These are phyloP conservation scores for Suillus hirtellus DNA, from an alignment of 768 basidiomycete species.

Conservation along the genomic window DNA sequence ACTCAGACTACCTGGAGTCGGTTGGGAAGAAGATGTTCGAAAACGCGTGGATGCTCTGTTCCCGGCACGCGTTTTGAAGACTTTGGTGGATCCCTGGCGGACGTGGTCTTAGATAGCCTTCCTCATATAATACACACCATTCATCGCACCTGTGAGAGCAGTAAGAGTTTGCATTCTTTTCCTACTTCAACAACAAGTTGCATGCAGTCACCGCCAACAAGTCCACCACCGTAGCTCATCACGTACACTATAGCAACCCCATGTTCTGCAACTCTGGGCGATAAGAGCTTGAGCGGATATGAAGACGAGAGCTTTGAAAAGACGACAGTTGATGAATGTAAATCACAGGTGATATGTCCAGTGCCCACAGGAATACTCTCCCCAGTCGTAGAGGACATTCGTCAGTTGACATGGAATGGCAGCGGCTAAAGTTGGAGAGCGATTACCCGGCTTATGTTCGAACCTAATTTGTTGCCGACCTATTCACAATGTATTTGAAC, in stretches of 20 bases:
- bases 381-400: constrained; percentile 2
- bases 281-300: constrained; percentile 88
- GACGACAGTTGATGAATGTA: constrained; percentile 54
- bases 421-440: background rate
- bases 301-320: constrained; percentile 77
- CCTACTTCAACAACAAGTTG: constrained; percentile 62
- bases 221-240: constrained; percentile 87
- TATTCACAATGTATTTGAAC: constrained; percentile 23
- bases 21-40: constrained; percentile 13
- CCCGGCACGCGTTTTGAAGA: constrained; percentile 81
- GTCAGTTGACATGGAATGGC: constrained; percentile 7
- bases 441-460: background rate
- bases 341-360: constrained; percentile 57
- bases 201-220: constrained; percentile 84
- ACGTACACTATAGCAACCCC: constrained; percentile 73
- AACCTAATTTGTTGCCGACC: background rate
- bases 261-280: constrained; percentile 55
- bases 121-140: constrained; percentile 13
- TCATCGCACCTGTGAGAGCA: constrained; percentile 80
- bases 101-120: constrained; percentile 4
- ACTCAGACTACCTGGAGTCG: background rate
- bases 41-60: constrained; percentile 50
- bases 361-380: constrained; percentile 39
- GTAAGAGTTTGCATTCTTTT: constrained; percentile 55
- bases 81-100: constrained; percentile 85